Evolutionary conservation across 1,139 yeast species (phyloP), one percentile per base, ranked within the genome.

Genomic region (Pichiaceae sp.): DNA sequence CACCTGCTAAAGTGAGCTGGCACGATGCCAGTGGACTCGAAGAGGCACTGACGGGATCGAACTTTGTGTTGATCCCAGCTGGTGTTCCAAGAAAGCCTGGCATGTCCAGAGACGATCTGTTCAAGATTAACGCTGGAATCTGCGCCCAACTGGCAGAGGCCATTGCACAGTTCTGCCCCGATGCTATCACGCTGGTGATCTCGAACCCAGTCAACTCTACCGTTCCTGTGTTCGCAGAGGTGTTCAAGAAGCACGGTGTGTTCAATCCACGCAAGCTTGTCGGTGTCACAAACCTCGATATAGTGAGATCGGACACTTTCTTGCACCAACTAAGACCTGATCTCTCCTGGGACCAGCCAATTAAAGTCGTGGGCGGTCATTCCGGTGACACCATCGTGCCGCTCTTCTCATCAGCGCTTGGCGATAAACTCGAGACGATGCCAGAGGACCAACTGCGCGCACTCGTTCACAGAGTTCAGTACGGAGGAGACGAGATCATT

Each of bases 11-110:
- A 32, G 84, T 85, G 45, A 63, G 71, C 46, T 81, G 85, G 41
- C 80, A 71, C 66, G 89, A 93, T 43, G 78, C 72, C 38, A 35
- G 45, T 16, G 77, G 75, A 11, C 59, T 77, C 31, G 53, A 59
- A 35, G 54, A 52, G 31, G 93, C 95, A 20, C 69, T 89, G 49
- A 62, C 70, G 36, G 82, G 77, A 36, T 69, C 94, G 20, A 83
- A 82, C 53, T 71, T 87, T 44, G 83, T 89, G 45, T 76, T 89
- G 42, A 83, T 89, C 59, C 96, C 96, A 45, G 96, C 96, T 35
- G 96, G 97, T 59, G 85, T 89, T 42, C 96, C 96, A 60, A 78
- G 97, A 69, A 89, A 89, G 69, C 96, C 96, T 40, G 96, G 96
- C 50, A 89, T 89, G 97, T 84, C 96, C 48, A 79, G 97, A 64